These are phyloP conservation scores for Exophiala xenobiotica DNA, from an alignment of 2,329 filamentous ascomycete species.

Conservation along the genomic window DNA sequence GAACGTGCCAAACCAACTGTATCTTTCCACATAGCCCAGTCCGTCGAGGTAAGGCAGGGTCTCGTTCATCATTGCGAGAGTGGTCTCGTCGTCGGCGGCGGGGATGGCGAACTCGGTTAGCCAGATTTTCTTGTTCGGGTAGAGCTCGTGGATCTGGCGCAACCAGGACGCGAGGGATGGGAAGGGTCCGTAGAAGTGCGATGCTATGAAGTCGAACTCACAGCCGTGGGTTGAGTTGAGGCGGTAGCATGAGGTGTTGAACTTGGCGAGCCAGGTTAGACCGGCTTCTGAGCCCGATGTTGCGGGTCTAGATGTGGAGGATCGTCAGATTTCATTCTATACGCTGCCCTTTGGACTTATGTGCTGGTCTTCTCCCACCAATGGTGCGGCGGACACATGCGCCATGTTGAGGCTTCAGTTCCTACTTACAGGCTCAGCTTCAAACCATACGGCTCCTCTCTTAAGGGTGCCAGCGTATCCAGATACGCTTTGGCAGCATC, in stretches of 20 bases:
- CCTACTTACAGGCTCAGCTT: constrained; percentile 32
- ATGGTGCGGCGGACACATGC: too few relatives aligned
- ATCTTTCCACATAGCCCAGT: constrained; percentile 51
- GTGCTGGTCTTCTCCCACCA: too few relatives aligned
- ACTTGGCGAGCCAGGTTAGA: constrained; percentile 66
- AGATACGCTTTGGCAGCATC: constrained; percentile 69
- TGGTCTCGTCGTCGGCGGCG: constrained; percentile 53
- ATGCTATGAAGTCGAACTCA: constrained; percentile 50
- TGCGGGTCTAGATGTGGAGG: constrained; percentile 63
- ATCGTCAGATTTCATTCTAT: too few relatives aligned
- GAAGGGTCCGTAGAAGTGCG: constrained; percentile 51
- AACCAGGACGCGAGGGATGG: constrained; percentile 38
- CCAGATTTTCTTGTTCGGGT: constrained; percentile 65
- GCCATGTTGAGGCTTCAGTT: too few relatives aligned
- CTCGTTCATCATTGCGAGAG: constrained; percentile 67
- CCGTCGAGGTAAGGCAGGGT: constrained; percentile 67
- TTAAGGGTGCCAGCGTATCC: constrained; percentile 68
- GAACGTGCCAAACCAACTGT: constrained; percentile 76
- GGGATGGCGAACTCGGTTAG: constrained; percentile 72
- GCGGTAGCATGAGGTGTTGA: constrained; percentile 37
- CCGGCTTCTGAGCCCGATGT: constrained; percentile 63
- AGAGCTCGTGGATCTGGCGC: constrained; percentile 34
- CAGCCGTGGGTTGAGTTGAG: constrained; percentile 56
- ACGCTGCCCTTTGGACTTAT: too few relatives aligned
- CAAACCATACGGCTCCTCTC: constrained; percentile 50